A percentile compares a stretch with the other conserved stretches of the same genome.
Conservation (phyloP, 2,329 filamentous ascomycete species). For the Colletotrichum brevisporum region DNA sequence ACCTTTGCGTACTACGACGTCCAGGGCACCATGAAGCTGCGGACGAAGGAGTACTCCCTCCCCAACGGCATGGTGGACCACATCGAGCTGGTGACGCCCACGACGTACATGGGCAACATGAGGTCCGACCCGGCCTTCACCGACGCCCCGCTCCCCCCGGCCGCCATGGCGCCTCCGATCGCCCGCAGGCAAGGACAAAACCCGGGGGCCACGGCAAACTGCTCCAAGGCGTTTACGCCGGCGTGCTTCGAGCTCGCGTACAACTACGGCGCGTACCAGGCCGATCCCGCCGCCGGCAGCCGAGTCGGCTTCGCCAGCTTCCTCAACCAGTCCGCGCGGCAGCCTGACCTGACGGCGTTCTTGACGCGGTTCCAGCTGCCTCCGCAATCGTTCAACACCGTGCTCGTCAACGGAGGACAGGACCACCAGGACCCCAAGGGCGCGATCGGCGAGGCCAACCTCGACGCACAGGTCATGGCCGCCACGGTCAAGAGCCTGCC, state of each 20-base stretch:
- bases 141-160: constrained; percentile 16
- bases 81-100: constrained; percentile 62
- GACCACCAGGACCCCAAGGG: constrained; percentile 54
- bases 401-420: constrained; percentile 55
- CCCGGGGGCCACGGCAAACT: constrained; percentile 44
- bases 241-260: constrained; percentile 63
- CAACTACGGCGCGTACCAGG: constrained; percentile 61
- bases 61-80: constrained; percentile 52
- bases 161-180: constrained; percentile 13
- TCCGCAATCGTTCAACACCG: constrained; percentile 58
- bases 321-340: constrained; percentile 64
- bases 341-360: constrained; percentile 58
- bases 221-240: constrained; percentile 57
- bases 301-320: constrained; percentile 66
- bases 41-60: constrained; percentile 47
- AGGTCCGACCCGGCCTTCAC: constrained; percentile 33
- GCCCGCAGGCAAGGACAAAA: constrained; percentile 20
- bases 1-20: constrained; percentile 58
- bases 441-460: constrained; percentile 67
- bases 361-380: constrained; percentile 56
- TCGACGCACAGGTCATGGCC: constrained; percentile 76
- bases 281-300: constrained; percentile 60
- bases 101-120: constrained; percentile 60
- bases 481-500: constrained; percentile 61
- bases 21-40: constrained; percentile 52